Evolutionary conservation across 805 yeast genomes (phyloP), one percentile per base, ranked within the genome.

Genomic region (Candida multigemmis): DNA sequence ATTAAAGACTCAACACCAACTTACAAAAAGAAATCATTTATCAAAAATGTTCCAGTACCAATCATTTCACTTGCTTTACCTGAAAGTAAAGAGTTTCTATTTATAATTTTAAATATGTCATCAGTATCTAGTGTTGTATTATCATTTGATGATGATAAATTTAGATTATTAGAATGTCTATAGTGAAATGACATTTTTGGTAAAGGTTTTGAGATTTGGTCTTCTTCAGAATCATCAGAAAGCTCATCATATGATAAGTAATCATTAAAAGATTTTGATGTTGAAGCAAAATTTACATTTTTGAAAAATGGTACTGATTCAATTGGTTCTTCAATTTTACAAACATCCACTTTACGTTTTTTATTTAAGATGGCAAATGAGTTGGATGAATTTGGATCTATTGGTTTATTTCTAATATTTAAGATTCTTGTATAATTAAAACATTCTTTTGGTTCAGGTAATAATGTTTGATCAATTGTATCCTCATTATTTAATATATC

Each of bases 41-140:
- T 53, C 35, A 60, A 40, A 31, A 62, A 56, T 24, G 51, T 58
- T 14, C 62, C 56, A 16, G 57, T 47, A 27, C 66, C 53, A 29
- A 62, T 54, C 61, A 60, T 61, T 42, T 60, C 67, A 31, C 62
- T 56, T 28, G 65, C 63, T 35, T 49, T 55, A 24, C 67, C 67
- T 16, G 55, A 41, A 22, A 60, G 37, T 25, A 60, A 46, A 21
- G 60, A 51, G 26, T 53, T 39, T 26, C 49, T 50, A 33, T 57
- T 61, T 37, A 61, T 43, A 21, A 56, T 44, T 37, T 46, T 53
- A 26, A 42, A 44, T 16, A 53, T 38, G 26, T 57, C 59, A n/a
- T n/a, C n/a, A n/a, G n/a, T n/a, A n/a, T n/a, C n/a, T n/a, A n/a
- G n/a, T 27, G 50, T 38, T 5, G 40, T 40, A 13, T 30, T 32